A percentile compares a stretch with the other conserved stretches of the same genome.
phyloP scores from a whole-genome alignment of 331 rosid genomes.

The Malus hybrid region DNA sequence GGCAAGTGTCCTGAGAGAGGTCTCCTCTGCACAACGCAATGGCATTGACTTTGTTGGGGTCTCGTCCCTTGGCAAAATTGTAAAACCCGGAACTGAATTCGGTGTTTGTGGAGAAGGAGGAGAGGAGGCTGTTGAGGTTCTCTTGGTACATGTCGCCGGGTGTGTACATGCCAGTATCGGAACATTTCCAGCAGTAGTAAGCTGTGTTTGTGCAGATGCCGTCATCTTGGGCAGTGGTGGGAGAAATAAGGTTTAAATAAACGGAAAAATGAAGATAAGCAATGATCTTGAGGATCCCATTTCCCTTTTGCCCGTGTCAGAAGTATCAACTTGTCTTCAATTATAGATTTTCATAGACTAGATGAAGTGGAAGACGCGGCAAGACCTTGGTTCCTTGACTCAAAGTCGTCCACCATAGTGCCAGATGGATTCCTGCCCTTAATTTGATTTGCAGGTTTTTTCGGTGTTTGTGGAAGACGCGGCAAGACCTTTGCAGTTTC shows the following conservation, averaged over 20 bases:
- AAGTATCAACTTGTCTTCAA: background rate
- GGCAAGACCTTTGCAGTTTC: too few species aligned
- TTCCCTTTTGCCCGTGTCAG: background rate
- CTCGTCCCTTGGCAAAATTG: slow-evolving; percentile 4
- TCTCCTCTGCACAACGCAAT: slow-evolving; percentile 24
- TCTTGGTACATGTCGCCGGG: background rate
- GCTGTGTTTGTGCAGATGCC: background rate
- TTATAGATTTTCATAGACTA: background rate
- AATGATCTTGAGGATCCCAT: background rate
- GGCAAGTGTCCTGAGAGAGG: background rate
- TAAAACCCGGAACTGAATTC: background rate
- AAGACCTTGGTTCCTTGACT: background rate
- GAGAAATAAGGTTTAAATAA: background rate
- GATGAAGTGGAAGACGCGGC: background rate
- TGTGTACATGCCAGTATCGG: background rate
- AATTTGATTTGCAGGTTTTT: background rate
- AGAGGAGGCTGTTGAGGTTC: slow-evolving; percentile 10
- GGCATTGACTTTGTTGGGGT: background rate
- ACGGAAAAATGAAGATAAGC: background rate
- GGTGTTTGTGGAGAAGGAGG: background rate
- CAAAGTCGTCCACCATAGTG: too few species aligned
- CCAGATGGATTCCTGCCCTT: background rate
- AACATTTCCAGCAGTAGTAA: slow-evolving; percentile 2
- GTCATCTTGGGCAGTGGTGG: background rate
- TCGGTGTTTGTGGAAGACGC: too few species aligned